Percentiles rank a stretch among this genome's conserved stretches.
Evolutionary conservation across 2,329 filamentous ascomycete genomes (phyloP).

Genomic region (Thelonectria rubi): DNA sequence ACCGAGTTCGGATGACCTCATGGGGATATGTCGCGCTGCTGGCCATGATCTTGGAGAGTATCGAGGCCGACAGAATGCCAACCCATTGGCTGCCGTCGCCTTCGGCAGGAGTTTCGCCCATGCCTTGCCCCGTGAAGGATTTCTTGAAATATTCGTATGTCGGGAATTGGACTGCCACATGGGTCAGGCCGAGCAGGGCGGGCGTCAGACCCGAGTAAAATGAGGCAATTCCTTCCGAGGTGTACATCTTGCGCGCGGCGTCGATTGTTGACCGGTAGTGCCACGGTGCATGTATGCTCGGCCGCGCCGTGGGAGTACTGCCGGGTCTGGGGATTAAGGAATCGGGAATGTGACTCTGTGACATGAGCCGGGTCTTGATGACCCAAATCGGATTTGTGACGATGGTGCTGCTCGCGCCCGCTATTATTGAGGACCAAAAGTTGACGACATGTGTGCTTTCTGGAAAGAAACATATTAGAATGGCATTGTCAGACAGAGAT

Average conservation of each 20-base stretch:
- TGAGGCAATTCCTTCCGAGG: conserved; percentile 83
- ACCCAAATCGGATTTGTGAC: conserved; percentile 99
- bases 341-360: conserved; percentile 71
- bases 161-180: conserved; percentile 97
- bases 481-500: not conserved
- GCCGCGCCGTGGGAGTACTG: conserved; percentile 64
- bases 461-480: conserved; percentile 46
- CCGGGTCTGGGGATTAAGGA: conserved; percentile 55
- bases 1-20: conserved; percentile 90
- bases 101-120: conserved; percentile 69
- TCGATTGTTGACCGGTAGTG: conserved; percentile 91
- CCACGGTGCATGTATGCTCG: conserved; percentile 76
- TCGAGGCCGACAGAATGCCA: conserved; percentile 87
- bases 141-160: conserved; percentile 94
- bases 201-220: conserved; percentile 97
- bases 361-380: conserved; percentile 98
- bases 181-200: conserved; percentile 88
- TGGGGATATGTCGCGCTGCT: conserved; percentile 97
- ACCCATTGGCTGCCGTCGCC: conserved; percentile 72
- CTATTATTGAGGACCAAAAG: conserved; percentile 89
- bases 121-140: conserved; percentile 86
- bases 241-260: conserved; percentile 96
- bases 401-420: conserved; percentile 91
- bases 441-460: conserved; percentile 82
- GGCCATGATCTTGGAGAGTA: conserved; percentile 92